phyloP scores from a whole-genome alignment of 805 yeast genomes.

The Saccharomycopsis selenospora region DNA sequence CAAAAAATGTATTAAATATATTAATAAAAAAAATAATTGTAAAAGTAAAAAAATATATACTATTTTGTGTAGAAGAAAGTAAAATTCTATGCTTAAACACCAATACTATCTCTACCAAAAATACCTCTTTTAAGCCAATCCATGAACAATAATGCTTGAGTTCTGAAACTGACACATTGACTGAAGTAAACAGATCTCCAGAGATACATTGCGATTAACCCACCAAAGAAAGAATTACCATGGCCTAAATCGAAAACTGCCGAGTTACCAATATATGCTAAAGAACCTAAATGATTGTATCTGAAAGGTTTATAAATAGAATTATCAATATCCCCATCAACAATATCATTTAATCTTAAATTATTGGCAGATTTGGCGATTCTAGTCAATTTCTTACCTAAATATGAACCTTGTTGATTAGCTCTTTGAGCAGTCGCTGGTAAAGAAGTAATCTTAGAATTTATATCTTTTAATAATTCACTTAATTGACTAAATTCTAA shows the following conservation, averaged over 20 bases:
- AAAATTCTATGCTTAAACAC: slow-evolving; percentile 20
- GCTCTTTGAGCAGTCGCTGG: slow-evolving; percentile 77
- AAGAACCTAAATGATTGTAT: slow-evolving; percentile 57
- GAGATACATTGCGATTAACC: slow-evolving; percentile 60
- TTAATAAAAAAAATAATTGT: too few relatives aligned
- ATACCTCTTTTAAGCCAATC: slow-evolving; percentile 63
- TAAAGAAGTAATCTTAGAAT: slow-evolving; percentile 55
- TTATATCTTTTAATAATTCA: slow-evolving; percentile 44
- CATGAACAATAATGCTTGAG: slow-evolving; percentile 54
- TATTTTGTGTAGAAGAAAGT: too few relatives aligned
- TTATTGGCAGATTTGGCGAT: slow-evolving; percentile 41
- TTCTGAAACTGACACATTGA: slow-evolving; percentile 57
- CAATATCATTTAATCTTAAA: slow-evolving; percentile 37
- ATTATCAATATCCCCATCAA: slow-evolving; percentile 51
- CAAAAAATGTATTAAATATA: too few relatives aligned
- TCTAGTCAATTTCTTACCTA: slow-evolving; percentile 52
- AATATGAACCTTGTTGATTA: slow-evolving; percentile 59
- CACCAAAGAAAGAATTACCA: slow-evolving; percentile 58
- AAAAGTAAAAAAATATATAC: too few relatives aligned
- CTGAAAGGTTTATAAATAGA: slow-evolving; percentile 50
- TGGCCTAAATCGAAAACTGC: slow-evolving; percentile 59
- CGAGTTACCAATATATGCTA: slow-evolving; percentile 63
- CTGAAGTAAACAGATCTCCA: slow-evolving; percentile 70
- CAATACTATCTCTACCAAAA: slow-evolving; percentile 44
- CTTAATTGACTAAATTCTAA: slow-evolving; percentile 46